A percentile compares a stretch with the other conserved stretches of the same genome.
Conservation (phyloP, 2,329 filamentous ascomycete species). For the Diaporthe sp. region DNA sequence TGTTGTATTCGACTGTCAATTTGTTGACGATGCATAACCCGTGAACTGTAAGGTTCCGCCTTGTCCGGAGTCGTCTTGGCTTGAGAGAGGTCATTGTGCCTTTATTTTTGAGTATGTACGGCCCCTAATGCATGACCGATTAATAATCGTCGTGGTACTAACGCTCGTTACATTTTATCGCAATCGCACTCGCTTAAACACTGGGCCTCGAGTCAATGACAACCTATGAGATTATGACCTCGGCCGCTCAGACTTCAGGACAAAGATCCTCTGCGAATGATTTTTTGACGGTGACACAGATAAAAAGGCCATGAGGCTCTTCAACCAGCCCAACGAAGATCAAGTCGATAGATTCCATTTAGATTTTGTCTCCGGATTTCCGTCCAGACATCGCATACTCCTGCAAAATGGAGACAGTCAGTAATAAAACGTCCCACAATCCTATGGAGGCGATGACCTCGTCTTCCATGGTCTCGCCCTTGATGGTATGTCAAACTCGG, state of each 20-base stretch:
- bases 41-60: background rate
- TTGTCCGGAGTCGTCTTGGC: no score
- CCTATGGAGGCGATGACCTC: background rate
- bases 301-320: background rate
- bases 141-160: background rate
- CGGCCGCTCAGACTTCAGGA: background rate
- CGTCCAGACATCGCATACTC: background rate
- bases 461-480: background rate
- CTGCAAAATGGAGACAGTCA: background rate
- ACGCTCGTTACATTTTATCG: background rate
- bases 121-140: background rate
- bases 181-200: constrained; percentile 31
- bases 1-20: background rate
- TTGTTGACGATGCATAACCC: background rate
- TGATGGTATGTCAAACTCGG: background rate
- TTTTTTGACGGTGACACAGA: background rate
- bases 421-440: background rate
- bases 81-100: background rate
- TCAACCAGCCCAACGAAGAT: background rate
- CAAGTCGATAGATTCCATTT: background rate
- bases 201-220: background rate
- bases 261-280: background rate
- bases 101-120: background rate
- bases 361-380: background rate
- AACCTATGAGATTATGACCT: background rate